Conservation (phyloP, 1,139 yeast species). For the Suhomyces chickasaworum region DNA sequence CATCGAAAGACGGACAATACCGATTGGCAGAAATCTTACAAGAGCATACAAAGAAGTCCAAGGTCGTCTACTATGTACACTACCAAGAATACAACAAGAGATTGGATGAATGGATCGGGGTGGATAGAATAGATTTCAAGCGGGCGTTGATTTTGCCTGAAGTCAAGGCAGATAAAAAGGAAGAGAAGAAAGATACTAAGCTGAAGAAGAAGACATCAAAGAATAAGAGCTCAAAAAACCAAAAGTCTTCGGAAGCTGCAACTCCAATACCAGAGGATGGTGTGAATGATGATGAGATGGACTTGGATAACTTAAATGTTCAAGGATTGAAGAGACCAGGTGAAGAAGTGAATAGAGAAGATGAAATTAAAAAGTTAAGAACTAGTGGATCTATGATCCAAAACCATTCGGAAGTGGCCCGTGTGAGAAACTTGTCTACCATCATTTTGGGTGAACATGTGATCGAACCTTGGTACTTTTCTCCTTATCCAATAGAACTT, state of each 20-base stretch:
- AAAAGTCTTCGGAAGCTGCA: slow-evolving; percentile 18
- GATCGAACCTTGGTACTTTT: slow-evolving; percentile 98
- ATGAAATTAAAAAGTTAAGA: slow-evolving; percentile 87
- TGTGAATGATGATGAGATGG: slow-evolving; percentile 68
- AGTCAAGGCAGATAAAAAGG: slow-evolving; percentile 52
- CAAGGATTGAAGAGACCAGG: slow-evolving; percentile 71
- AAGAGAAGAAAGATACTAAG: slow-evolving; percentile 22
- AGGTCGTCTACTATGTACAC: slow-evolving; percentile 85
- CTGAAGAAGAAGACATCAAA: slow-evolving; percentile 20
- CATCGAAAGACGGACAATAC: slow-evolving; percentile 75
- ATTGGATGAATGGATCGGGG: slow-evolving; percentile 89
- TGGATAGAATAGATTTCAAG: slow-evolving; percentile 67
- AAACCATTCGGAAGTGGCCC: slow-evolving; percentile 80
- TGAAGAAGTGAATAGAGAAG: slow-evolving; percentile 79
- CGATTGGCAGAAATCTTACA: slow-evolving; percentile 86
- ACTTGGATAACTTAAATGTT: slow-evolving; percentile 80
- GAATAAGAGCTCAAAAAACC: slow-evolving; percentile 16
- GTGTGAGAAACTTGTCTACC: slow-evolving; percentile 79
- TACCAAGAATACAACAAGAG: slow-evolving; percentile 88
- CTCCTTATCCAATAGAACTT: slow-evolving; percentile 93
- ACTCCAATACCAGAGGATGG: slow-evolving; percentile 26
- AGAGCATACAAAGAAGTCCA: slow-evolving; percentile 71
- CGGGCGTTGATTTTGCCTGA: slow-evolving; percentile 73
- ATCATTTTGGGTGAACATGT: slow-evolving; percentile 87
- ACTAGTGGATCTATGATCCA: slow-evolving; percentile 98